Conservation (phyloP, 2,329 filamentous ascomycete species). For the Polychaeton citri region DNA sequence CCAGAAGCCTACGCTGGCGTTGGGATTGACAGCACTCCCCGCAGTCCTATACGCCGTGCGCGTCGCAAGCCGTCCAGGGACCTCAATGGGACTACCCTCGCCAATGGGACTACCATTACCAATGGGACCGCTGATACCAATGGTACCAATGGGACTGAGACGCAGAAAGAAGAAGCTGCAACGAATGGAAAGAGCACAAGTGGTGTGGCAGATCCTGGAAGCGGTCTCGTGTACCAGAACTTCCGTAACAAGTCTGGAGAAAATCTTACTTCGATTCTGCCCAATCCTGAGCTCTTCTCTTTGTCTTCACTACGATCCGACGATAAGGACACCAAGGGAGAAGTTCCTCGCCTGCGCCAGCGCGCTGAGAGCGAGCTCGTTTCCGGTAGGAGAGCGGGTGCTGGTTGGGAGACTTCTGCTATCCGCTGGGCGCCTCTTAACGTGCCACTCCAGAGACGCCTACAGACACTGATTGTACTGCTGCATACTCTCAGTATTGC, state of each 20-base stretch:
- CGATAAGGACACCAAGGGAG: slow-evolving; percentile 6
- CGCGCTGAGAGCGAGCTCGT: slow-evolving; percentile 27
- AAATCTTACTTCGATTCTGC: slow-evolving; percentile 32
- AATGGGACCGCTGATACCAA: too few species aligned
- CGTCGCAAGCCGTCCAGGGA: background rate
- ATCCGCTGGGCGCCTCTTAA: slow-evolving; percentile 83
- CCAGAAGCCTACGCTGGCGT: slow-evolving; percentile 14
- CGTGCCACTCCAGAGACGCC: slow-evolving; percentile 39
- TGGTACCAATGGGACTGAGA: too few species aligned
- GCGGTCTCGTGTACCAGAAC: slow-evolving; percentile 29
- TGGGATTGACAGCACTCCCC: slow-evolving; percentile 17
- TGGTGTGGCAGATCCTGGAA: slow-evolving; percentile 1
- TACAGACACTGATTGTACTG: slow-evolving; percentile 37
- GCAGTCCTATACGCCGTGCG: slow-evolving; percentile 3
- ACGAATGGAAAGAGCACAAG: background rate
- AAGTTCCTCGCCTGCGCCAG: slow-evolving; percentile 2
- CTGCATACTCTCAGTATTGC: slow-evolving; percentile 37
- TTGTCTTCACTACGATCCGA: background rate
- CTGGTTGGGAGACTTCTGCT: slow-evolving; percentile 36
- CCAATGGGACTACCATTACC: background rate
- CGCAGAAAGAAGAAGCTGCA: too few species aligned
- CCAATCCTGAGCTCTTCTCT: slow-evolving; percentile 11
- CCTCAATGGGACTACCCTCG: background rate
- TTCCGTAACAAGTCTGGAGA: slow-evolving; percentile 31
- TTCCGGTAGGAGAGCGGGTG: slow-evolving; percentile 39